Base-by-base conservation (phyloP, 352 stramenopile species). In the Blastocystis sp. region DNA sequence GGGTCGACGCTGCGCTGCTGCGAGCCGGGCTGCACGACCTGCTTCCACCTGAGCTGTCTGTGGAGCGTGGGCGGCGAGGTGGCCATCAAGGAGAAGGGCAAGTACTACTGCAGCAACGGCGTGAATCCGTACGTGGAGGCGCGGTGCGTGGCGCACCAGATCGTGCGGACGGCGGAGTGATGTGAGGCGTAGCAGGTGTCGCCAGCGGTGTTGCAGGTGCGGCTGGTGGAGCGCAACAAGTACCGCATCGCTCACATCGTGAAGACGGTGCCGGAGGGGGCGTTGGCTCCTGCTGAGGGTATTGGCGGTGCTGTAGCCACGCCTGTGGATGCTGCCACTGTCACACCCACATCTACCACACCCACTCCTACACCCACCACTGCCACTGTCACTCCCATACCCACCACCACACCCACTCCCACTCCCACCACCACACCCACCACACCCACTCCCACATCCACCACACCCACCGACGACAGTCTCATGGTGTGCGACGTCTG, bases 21-120 rank as follows among this genome's bases (percentile, higher is more conserved):
- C 7, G 52, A 70, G 34, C 74, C 74, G 38, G 54, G 28, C 24
- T 84, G 74, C 28, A 38, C 54, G 57, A 14, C 54, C 24, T 24
- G 54, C 1, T 21, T 84, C 1, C 74, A 84, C 48, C 60, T 69
- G 17, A 69, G 28, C 9, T 84, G 74, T 69, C 54, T 84, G 4
- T 84, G 74, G 74, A 69, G 66, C 60, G 52, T 84, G 21, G 74
- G 74, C 42, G 74, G 74, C 9, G 74, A 84, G 40, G n/a, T 84
- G 11, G 48, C 54, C 0, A 38, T 84, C 11, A 45, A 76, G 7
- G 21, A 84, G 1, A 43, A 6, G 4, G 74, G 40, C 21, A 10
- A 24, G n/a, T 28, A 74, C 24, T 84, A 84, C 42, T 28, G 65
- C 21, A n/a, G 17, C 4, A 45, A 34, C 34, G 74, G 74, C 21